Conservation (phyloP, 371 early-diverging fungal species). For the Syncephalastrum sp. region DNA sequence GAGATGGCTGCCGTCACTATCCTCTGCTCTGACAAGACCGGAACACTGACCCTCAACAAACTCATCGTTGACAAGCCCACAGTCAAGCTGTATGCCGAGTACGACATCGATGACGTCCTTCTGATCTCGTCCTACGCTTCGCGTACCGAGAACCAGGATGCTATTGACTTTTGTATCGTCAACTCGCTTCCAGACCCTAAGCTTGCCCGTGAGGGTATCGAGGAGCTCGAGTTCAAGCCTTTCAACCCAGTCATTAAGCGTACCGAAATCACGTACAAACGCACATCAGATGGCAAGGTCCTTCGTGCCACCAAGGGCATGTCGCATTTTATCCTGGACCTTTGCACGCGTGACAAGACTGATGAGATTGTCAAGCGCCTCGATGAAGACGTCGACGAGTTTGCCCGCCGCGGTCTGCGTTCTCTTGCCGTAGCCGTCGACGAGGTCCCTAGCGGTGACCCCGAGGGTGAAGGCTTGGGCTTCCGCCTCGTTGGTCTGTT, state of each 20-base stretch:
- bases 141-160: conserved; percentile 74
- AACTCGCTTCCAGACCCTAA: conserved; percentile 61
- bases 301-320: conserved; percentile 76
- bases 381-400: conserved; percentile 74
- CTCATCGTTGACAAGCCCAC: conserved; percentile 73
- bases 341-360: conserved; percentile 70
- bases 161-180: conserved; percentile 77
- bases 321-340: conserved; percentile 72
- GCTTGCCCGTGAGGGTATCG: conserved; percentile 66
- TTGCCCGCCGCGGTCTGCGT: conserved; percentile 84
- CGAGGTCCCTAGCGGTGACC: conserved; percentile 53
- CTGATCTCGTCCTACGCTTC: conserved; percentile 69
- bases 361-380: conserved; percentile 55
- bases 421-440: conserved; percentile 78
- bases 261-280: conserved; percentile 77
- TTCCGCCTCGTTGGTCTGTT: conserved; percentile 65
- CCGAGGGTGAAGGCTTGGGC: conserved; percentile 52
- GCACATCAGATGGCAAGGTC: conserved; percentile 59
- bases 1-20: conserved; percentile 92
- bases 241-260: conserved; percentile 92
- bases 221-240: conserved; percentile 76
- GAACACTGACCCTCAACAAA: conserved; percentile 94
- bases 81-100: conserved; percentile 62
- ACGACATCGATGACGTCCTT: conserved; percentile 57
- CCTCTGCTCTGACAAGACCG: conserved; percentile 97